Evolutionary conservation across 768 basidiomycete species (phyloP), one percentile per base, ranked within the genome.

Genomic region (Macrolepiota fuliginosa): DNA sequence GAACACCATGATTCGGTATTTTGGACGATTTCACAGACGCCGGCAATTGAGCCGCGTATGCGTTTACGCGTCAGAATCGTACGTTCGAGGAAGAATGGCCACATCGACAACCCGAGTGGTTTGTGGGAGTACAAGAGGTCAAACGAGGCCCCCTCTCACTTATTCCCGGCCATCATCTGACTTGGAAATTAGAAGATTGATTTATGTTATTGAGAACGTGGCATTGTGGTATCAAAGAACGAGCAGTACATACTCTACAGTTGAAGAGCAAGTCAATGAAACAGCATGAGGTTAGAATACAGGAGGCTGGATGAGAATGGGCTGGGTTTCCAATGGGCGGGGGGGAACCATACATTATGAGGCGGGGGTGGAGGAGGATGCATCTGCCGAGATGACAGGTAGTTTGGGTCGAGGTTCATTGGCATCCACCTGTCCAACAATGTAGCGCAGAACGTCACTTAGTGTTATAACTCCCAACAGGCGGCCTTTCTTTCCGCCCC

Each of bases 391-490:
- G 22, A 24, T 49, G 46, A 53, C 49, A 24, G 42, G 51, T 45
- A 40, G 62, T 6, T 46, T 57, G 7, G 29, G n/a, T 35, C 55
- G 69, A 72, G 64, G 80, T 81, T 19, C 67, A 59, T 1, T 71
- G 15, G 86, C 82, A 5, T 77, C 78, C n/a, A 79, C 74, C 63
- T 86, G 83, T 36, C 87, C 87, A 56, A 95, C 89, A 62, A 95
- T 78, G 69, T 95, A 93, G 35, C 88, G 86, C 53, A 96, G 75
- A 46, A 96, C 92, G 69, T 96, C 94, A 72, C 89, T 92, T 56
- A 96, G 80, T 4, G 92, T 92, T 71, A 96, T 91, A 67, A 96
- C 86, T 0, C 94, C 94, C 49, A 94, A 74, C 3, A 96, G 78
- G 1, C 92, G 81, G 0, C 94, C 91, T 71, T 90, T 91, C 78